Base-by-base conservation (phyloP, 2,329 filamentous ascomycete genomes). In the Diaporthe citriasiana region DNA sequence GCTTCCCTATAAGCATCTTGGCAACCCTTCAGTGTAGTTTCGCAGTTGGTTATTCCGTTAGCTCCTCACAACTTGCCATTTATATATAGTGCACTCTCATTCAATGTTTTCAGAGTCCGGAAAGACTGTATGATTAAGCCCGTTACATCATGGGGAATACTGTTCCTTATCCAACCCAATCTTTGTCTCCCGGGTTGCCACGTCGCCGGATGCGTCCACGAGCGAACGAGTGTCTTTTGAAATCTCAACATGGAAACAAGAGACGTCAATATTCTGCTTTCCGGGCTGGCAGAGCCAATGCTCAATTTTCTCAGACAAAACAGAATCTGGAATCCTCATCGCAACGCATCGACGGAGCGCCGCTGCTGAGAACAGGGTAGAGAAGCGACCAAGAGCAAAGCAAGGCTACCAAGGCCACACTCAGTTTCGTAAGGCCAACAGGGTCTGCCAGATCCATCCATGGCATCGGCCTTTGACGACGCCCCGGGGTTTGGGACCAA, bases 171-270 rank as follows among this genome's bases (percentile, higher is more conserved):
- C 60, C 30, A 66, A 3, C 8, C 5, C 45, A 51, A 51, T 27
- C 63, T 68, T 68, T 68, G 63, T 68, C 22, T 33, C 9, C 13
- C 13, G 1, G 1, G 15, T 40, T 27, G 47, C n/a, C 33, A 53
- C 63, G 13, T 13, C 63, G 45, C 63, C 63, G 63, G 63, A 68
- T 68, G 47, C 63, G 63, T 68, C 63, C 9, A 38, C 15, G 63
- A 30, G 22, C n/a, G 7, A 27, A 25, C 7, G 8, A 10, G 19
- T 50, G 63, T 30, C 47, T 22, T n/a, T 35, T 17, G 12, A 15
- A 4, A n/a, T 40, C 15, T 51, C 45, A 53, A 30, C 12, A 53
- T 27, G n/a, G 42, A 25, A 1, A 15, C 25, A 5, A 53, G 8
- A 35, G 10, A 51, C 30, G 5, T 19, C 12, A 19, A n/a, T 8